Conservation (phyloP, 2,329 filamentous ascomycete genomes). For the Grosmannia huntii region DNA sequence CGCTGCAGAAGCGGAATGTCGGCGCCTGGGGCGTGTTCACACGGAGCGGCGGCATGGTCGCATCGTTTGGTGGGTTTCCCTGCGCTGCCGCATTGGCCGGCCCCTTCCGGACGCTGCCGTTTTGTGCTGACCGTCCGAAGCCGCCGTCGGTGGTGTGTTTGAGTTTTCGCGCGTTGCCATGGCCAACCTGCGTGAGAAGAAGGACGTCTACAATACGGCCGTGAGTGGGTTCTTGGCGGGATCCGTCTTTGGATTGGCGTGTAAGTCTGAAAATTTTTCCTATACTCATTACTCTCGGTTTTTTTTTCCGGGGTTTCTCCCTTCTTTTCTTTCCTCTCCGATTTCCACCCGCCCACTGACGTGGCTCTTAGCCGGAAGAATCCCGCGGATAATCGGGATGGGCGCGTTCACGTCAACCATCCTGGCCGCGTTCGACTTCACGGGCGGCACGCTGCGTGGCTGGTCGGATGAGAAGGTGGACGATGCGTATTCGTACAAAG, state of each 20-base stretch:
- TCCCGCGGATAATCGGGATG: slow-evolving; percentile 59
- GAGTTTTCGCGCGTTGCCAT: slow-evolving; percentile 63
- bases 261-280: slow-evolving; percentile 34
- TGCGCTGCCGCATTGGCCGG: not conserved
- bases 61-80: slow-evolving; percentile 45
- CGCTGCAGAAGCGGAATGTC: slow-evolving; percentile 69
- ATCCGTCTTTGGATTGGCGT: slow-evolving; percentile 55
- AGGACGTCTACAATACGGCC: slow-evolving; percentile 64
- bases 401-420: slow-evolving; percentile 42
- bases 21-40: slow-evolving; percentile 72
- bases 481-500: slow-evolving; percentile 64
- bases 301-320: not conserved
- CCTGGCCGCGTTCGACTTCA: slow-evolving; percentile 55
- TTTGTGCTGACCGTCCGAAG: slow-evolving; percentile 28
- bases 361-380: slow-evolving; percentile 38
- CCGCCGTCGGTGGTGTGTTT: slow-evolving; percentile 61
- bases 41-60: slow-evolving; percentile 58
- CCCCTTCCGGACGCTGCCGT: not conserved
- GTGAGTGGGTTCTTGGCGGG: slow-evolving; percentile 69
- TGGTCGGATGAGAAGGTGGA: slow-evolving; percentile 38
- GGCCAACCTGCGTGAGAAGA: slow-evolving; percentile 75
- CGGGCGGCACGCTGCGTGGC: slow-evolving; percentile 45
- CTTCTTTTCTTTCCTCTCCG: not conserved
- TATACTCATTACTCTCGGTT: not conserved
- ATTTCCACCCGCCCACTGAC: not conserved